Base-by-base conservation (phyloP, 2,329 filamentous ascomycete species). In the Dothistroma septosporum region DNA sequence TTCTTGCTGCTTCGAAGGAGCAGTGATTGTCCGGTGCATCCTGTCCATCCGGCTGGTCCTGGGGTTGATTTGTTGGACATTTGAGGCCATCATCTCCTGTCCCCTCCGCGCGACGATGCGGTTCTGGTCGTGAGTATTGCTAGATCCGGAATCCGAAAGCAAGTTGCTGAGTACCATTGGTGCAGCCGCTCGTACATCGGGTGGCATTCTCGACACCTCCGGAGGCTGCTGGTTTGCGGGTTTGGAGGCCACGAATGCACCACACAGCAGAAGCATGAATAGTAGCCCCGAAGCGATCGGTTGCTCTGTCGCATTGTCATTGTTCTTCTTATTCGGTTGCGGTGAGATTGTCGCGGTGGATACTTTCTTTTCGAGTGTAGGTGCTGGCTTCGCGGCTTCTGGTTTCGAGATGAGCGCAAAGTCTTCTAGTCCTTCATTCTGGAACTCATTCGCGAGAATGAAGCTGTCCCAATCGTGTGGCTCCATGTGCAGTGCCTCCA, bases 231-330 rank as follows among this genome's bases (percentile, higher is more conserved):
- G 85, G 68, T 86, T 86, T 21, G 87, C 82, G 49, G 87, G 86
- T 77, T 92, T 95, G 33, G 93, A 97, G 64, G 94, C 89, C 69
- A 97, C 92, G 73, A 97, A 96, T 57, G 94, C 94, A 73, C 94
- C 94, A 66, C 96, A 92, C 58, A 99, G 88, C 73, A 99, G 89
- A 68, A 97, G 89, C 91, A 97, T 96, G 76, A 93, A 88, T 75
- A 97, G 83, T 70, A 97, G 79, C 70, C 91, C 85, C 55, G 91
- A 90, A 70, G 92, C 90, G 68, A 91, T 87, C 63, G 87, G 83
- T 61, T 81, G 79, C 60, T 82, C 81, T 35, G 63, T 57, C 63
- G 68, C 50, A 37, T 35, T 48, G 3, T 71, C 67, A 70, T 65
- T 70, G 66, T 55, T 57, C 82, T 66, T 80, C 76, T 66, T 53